Conservation (phyloP, 176 grass and related monocot genomes). For the Rhipidocladum racemiflorum region DNA sequence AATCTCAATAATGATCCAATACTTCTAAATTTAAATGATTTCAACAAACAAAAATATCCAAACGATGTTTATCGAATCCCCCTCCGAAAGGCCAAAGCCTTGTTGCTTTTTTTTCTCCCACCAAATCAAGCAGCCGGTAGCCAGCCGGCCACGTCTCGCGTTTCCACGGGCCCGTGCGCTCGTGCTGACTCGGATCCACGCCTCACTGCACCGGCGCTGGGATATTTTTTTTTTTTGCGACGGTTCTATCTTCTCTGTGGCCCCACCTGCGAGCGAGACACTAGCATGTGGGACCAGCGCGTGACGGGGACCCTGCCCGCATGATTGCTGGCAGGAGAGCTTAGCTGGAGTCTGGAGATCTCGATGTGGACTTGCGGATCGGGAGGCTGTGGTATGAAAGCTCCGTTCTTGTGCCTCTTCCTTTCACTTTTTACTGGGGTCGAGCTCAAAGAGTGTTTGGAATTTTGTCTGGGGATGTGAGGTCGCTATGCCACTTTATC, state of each 20-base stretch:
- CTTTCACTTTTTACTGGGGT: neutral
- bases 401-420: neutral
- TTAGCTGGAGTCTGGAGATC: neutral
- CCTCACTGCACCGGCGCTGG: neutral
- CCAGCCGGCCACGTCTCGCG: neutral
- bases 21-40: no score
- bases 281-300: neutral
- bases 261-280: neutral
- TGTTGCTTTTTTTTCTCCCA: neutral
- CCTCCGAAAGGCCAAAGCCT: neutral
- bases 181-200: slow-evolving; percentile 42
- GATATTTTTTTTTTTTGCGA: slow-evolving; percentile 24
- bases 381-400: neutral
- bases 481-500: neutral
- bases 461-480: neutral
- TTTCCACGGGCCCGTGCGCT: neutral
- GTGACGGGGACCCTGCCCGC: neutral
- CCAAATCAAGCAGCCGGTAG: neutral
- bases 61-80: no score
- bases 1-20: no score
- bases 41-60: no score
- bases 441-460: neutral
- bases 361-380: neutral
- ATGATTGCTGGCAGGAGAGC: neutral
- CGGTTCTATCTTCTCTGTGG: neutral